Evolutionary conservation across 1,284 basidiomycete genomes (phyloP), one percentile per base, ranked within the genome.

Genomic region (Athelia sp.): DNA sequence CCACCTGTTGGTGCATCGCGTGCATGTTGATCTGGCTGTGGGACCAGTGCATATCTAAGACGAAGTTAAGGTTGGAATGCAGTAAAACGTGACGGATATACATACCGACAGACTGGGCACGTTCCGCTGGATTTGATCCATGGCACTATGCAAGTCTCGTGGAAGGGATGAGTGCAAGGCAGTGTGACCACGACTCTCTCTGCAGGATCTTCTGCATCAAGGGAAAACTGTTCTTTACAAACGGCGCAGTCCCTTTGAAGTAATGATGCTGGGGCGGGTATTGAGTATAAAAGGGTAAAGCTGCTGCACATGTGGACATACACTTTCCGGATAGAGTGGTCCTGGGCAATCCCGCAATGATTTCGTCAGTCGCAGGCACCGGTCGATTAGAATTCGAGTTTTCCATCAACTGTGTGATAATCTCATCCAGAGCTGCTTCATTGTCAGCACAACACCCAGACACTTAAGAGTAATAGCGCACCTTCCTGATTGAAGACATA

Each of bases 401-500:
- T 56, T 87, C 85, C 79, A 88, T 88, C 38, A 91, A 69, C 54
- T 90, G 86, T 0, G 82, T 78, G 43, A 91, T 79, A 54, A 91
- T 84, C 60, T 87, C 79, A 62, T 91, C 88, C 57, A 91, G 63
- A 14, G 86, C 88, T 89, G 56, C 36, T 35, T 45, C 6, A 49
- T 53, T n/a, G 52, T 54, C 51, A 18, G 47, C 26, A 36, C 47
- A 46, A 32, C 44, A 31, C 19, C 44, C 18, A 31, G 53, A 26
- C 18, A 43, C 19, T 22, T 15, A 34, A 22, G 15, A 15, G 3
- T 18, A 38, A 23, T 31, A n/a, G 54, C 64, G 34, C 50, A 80
- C 88, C 87, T 75, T 90, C 85, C 67, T 91, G 87, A 54, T 81
- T 87, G 59, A 90, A 86, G 11, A 87, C 87, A 68, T 90, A 91